Evolutionary conservation across 2,329 filamentous ascomycete species (phyloP).

Genomic region (Colletotrichum cordylinicola): DNA sequence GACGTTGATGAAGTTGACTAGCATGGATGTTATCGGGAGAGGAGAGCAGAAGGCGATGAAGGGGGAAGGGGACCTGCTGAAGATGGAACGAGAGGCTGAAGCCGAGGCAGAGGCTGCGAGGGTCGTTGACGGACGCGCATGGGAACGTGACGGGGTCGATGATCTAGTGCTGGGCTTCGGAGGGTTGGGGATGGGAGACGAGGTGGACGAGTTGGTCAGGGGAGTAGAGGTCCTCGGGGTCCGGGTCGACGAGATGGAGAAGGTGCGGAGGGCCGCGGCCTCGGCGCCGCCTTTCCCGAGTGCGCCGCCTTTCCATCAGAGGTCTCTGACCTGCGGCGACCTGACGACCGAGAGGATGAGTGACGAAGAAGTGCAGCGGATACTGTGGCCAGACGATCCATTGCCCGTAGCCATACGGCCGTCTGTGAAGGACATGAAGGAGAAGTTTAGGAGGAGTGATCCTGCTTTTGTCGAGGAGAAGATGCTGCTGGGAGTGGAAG

Average conservation of each 20-base stretch:
- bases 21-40: conserved; percentile 18
- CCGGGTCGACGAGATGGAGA: neutral
- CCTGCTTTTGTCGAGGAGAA: conserved; percentile 44
- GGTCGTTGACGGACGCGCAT: neutral
- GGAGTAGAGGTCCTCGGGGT: neutral
- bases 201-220: neutral
- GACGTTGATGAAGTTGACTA: conserved; percentile 2
- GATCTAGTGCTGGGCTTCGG: neutral
- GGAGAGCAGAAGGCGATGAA: conserved; percentile 35
- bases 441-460: conserved; percentile 47
- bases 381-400: neutral
- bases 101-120: neutral
- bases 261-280: neutral
- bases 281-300: neutral
- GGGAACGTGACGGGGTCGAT: neutral
- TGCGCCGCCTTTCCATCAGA: neutral
- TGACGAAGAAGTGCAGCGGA: conserved; percentile 2
- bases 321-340: neutral
- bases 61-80: neutral
- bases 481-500: conserved; percentile 36
- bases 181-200: neutral
- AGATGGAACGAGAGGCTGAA: conserved; percentile 25
- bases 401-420: neutral
- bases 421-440: conserved; percentile 25
- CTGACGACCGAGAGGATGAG: neutral